Percentiles rank a stretch among this genome's conserved stretches.
phyloP scores from a whole-genome alignment of 768 basidiomycete species.

The Kwoniella sp. region DNA sequence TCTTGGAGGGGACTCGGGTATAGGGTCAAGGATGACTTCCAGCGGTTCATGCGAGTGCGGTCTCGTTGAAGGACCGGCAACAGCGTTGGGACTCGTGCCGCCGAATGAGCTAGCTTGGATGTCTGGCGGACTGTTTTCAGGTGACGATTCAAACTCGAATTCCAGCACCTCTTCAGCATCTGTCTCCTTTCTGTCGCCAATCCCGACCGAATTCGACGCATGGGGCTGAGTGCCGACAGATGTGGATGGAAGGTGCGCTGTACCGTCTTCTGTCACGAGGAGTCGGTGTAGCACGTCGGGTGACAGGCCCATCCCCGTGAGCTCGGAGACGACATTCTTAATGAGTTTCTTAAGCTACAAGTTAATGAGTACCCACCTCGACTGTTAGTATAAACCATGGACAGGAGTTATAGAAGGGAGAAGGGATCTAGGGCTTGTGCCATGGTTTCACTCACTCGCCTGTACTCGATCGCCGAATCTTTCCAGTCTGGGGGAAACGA shows the following conservation, averaged over 20 bases:
- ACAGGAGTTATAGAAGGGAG: no score
- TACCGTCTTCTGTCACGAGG: slow-evolving; percentile 51
- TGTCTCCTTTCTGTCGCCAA: not conserved
- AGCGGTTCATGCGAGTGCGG: slow-evolving; percentile 9
- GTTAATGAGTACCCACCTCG: no score
- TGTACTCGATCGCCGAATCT: slow-evolving; percentile 79
- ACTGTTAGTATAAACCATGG: no score
- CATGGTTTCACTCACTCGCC: slow-evolving; percentile 64
- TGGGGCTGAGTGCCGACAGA: not conserved
- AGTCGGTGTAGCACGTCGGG: slow-evolving; percentile 59
- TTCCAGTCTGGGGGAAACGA: slow-evolving; percentile 75
- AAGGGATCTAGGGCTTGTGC: no score
- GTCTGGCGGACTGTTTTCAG: slow-evolving; percentile 32
- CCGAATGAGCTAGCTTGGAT: slow-evolving; percentile 6
- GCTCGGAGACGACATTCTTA: slow-evolving; percentile 76
- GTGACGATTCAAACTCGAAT: slow-evolving; percentile 45
- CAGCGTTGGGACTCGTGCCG: not conserved
- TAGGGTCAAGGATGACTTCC: slow-evolving; percentile 36
- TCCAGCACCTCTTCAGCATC: slow-evolving; percentile 46
- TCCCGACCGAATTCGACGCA: not conserved
- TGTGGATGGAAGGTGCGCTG: not conserved
- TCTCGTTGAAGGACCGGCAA: not conserved
- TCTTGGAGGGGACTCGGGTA: slow-evolving; percentile 2
- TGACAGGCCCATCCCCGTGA: slow-evolving; percentile 69
- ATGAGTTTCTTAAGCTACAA: slow-evolving; percentile 90